Evolutionary conservation across 768 basidiomycete species (phyloP).

Genomic region (Clitopilus passeckerianus): DNA sequence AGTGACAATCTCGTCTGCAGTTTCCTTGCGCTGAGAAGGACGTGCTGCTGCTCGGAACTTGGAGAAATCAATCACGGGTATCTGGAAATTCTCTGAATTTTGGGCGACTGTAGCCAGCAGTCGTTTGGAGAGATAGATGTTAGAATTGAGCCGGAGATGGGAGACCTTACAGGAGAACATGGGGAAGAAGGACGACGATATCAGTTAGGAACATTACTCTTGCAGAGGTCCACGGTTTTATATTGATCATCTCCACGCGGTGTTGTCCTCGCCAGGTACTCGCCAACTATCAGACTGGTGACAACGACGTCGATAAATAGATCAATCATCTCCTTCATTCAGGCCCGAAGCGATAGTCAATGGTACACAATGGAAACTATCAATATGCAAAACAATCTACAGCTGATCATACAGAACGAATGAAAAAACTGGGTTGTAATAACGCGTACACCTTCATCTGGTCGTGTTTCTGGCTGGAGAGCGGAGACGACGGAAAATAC

Average conservation of each 20-base stretch:
- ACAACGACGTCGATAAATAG: no score
- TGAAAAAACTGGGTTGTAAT: no score
- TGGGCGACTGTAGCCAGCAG: slow-evolving; percentile 20
- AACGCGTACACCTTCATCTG: no score
- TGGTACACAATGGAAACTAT: no score
- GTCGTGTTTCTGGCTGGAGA: slow-evolving; percentile 40
- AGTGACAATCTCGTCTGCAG: slow-evolving; percentile 64
- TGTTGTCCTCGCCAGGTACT: not conserved
- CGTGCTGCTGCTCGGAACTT: slow-evolving; percentile 54
- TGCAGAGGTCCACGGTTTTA: not conserved
- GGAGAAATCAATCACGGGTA: slow-evolving; percentile 78
- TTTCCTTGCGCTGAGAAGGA: slow-evolving; percentile 48
- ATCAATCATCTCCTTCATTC: no score
- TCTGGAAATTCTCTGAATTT: slow-evolving; percentile 36
- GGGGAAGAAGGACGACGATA: not conserved
- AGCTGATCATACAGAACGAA: no score
- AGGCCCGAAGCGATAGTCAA: no score
- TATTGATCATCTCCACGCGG: slow-evolving; percentile 1
- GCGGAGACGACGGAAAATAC: slow-evolving; percentile 60
- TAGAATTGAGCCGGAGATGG: slow-evolving; percentile 13
- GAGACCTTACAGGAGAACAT: slow-evolving; percentile 23
- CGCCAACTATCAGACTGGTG: not conserved
- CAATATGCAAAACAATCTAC: no score
- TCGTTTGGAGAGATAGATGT: slow-evolving; percentile 12
- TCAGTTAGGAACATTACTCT: no score